A percentile compares a stretch with the other conserved stretches of the same genome.
Evolutionary conservation across 305 asterid genomes (phyloP).

Genomic region (Fraxinus paxiana): DNA sequence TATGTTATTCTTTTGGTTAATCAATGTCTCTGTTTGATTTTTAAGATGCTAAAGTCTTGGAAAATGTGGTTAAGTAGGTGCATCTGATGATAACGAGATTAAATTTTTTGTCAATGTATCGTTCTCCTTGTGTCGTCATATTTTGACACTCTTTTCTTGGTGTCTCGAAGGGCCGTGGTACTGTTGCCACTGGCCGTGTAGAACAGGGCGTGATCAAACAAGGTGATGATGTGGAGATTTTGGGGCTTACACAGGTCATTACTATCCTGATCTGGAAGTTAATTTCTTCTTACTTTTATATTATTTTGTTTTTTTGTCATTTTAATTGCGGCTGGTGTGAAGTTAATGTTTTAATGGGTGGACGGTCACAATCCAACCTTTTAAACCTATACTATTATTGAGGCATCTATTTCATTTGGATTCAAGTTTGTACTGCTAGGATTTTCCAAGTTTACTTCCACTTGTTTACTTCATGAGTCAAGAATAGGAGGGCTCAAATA

Average conservation of each 20-base stretch:
- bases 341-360: not conserved
- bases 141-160: slow-evolving; percentile 20
- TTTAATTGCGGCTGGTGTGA: not conserved
- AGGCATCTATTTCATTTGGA: not conserved
- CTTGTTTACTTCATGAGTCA: not conserved
- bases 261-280: slow-evolving; percentile 1
- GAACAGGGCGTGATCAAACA: slow-evolving; percentile 89
- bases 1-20: not conserved
- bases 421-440: slow-evolving; percentile 5
- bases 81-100: slow-evolving; percentile 7
- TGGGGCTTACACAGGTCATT: slow-evolving; percentile 76
- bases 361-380: not conserved
- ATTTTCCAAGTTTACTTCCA: not conserved
- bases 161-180: slow-evolving; percentile 86
- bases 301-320: not conserved
- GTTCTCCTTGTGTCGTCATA: not conserved
- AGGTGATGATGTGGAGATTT: slow-evolving; percentile 93
- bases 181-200: slow-evolving; percentile 98
- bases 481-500: not conserved
- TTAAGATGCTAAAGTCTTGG: not conserved
- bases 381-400: not conserved
- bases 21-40: not conserved
- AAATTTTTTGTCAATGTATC: not conserved
- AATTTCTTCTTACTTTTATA: not conserved
- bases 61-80: slow-evolving; percentile 1